These are phyloP conservation scores for Filobasidium wieringae DNA, from an alignment of 768 basidiomycete genomes.

Conservation along the genomic window DNA sequence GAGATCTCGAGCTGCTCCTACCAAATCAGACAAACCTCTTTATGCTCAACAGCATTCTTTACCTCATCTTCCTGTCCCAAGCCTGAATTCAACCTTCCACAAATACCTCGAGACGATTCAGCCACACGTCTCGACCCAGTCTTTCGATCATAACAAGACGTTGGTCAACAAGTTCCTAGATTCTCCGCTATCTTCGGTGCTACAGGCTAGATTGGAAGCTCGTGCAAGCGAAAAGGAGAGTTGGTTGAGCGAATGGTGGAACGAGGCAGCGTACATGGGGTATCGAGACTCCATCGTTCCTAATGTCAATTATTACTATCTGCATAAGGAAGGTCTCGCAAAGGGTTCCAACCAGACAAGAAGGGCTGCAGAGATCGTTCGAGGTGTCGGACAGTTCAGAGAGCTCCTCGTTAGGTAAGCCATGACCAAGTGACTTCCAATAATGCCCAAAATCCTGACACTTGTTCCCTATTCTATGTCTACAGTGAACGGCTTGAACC, in stretches of 20 bases:
- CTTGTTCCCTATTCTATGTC: background rate
- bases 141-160: conserved; percentile 50
- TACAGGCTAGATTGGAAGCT: conserved; percentile 66
- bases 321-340: conserved; percentile 58
- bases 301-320: conserved; percentile 88
- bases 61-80: conserved; percentile 68
- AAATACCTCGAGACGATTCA: conserved; percentile 81
- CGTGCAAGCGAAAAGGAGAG: conserved; percentile 55
- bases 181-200: conserved; percentile 55
- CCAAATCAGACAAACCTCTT: conserved; percentile 47
- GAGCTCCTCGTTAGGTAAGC: conserved; percentile 63
- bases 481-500: conserved; percentile 68
- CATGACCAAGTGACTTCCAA: background rate
- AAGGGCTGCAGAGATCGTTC: conserved; percentile 70
- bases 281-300: conserved; percentile 87
- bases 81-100: conserved; percentile 63
- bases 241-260: conserved; percentile 99
- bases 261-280: conserved; percentile 75
- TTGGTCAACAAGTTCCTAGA: conserved; percentile 57
- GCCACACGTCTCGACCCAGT: conserved; percentile 59
- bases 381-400: conserved; percentile 75
- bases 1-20: background rate
- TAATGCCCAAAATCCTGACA: background rate
- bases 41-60: conserved; percentile 56
- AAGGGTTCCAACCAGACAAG: conserved; percentile 45